Evolutionary conservation across 345 rosid species (phyloP).

Genomic region (Raphanus sativus): DNA sequence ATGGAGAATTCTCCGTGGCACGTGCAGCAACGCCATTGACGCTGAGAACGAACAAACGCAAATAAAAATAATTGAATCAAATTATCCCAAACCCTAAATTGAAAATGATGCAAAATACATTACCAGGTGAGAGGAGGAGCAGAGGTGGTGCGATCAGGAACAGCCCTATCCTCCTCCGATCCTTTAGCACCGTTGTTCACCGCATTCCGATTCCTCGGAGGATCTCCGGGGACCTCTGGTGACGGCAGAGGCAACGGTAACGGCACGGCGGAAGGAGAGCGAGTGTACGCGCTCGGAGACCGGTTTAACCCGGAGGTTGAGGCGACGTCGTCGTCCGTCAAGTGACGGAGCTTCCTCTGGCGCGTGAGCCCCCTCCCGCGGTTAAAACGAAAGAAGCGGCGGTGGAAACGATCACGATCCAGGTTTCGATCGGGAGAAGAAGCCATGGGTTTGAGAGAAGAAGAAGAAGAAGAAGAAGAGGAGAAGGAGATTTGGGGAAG

Average conservation of each 20-base stretch:
- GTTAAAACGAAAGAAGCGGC: slow-evolving; percentile 34
- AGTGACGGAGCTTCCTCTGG: slow-evolving; percentile 58
- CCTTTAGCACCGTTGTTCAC: slow-evolving; percentile 31
- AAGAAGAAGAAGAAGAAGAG: slow-evolving; percentile 36
- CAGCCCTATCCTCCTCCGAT: slow-evolving; percentile 33
- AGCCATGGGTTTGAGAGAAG: slow-evolving; percentile 30
- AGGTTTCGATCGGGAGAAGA: slow-evolving; percentile 14
- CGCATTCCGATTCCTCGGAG: slow-evolving; percentile 34
- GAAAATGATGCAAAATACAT: background rate
- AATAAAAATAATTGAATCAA: background rate
- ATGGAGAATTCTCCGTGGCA: slow-evolving; percentile 31
- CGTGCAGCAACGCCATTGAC: slow-evolving; percentile 25
- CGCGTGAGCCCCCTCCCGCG: slow-evolving; percentile 48
- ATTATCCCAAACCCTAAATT: background rate
- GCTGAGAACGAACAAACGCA: background rate
- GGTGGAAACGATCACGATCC: slow-evolving; percentile 24
- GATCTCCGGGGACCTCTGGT: slow-evolving; percentile 46
- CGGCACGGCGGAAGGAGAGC: slow-evolving; percentile 49
- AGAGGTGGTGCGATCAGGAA: slow-evolving; percentile 42
- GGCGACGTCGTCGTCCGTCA: slow-evolving; percentile 50
- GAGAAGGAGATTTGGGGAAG: slow-evolving; percentile 55
- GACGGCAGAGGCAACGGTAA: slow-evolving; percentile 61
- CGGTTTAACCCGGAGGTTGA: slow-evolving; percentile 31
- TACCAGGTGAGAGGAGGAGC: slow-evolving; percentile 49
- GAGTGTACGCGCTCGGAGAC: slow-evolving; percentile 37